These are phyloP conservation scores for Scytalidium sp. DNA, from an alignment of 2,329 filamentous ascomycete genomes.

Conservation along the genomic window DNA sequence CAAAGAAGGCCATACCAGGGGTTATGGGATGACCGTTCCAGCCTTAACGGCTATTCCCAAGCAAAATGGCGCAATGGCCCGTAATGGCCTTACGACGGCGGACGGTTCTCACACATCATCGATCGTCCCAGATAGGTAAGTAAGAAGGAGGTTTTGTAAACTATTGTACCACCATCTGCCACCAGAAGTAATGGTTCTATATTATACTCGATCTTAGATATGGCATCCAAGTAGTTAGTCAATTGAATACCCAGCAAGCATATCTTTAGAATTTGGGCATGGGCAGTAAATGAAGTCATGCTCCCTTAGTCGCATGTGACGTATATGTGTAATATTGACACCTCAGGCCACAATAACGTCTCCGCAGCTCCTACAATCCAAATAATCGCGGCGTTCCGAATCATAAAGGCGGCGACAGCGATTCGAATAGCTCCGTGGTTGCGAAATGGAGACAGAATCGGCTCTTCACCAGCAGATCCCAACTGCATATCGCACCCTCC, in stretches of 20 bases:
- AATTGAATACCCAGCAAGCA: no score
- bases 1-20: conserved; percentile 72
- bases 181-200: no score
- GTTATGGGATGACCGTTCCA: conserved; percentile 86
- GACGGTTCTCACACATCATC: neutral
- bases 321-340: neutral
- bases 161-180: neutral
- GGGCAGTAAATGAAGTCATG: no score
- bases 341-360: neutral
- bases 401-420: conserved; percentile 23
- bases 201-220: no score
- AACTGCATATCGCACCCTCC: conserved; percentile 23
- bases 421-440: conserved; percentile 18
- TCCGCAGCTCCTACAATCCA: neutral
- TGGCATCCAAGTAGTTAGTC: no score
- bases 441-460: conserved; percentile 25
- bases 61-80: neutral
- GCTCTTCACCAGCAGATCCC: conserved; percentile 28
- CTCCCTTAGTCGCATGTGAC: no score
- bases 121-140: neutral
- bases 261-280: no score
- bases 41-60: conserved; percentile 6
- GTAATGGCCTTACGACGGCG: neutral
- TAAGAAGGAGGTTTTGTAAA: neutral
- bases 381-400: no score